Evolutionary conservation across 495 filamentous ascomycete species (phyloP).

Genomic region (Aspergillus funiculosus): DNA sequence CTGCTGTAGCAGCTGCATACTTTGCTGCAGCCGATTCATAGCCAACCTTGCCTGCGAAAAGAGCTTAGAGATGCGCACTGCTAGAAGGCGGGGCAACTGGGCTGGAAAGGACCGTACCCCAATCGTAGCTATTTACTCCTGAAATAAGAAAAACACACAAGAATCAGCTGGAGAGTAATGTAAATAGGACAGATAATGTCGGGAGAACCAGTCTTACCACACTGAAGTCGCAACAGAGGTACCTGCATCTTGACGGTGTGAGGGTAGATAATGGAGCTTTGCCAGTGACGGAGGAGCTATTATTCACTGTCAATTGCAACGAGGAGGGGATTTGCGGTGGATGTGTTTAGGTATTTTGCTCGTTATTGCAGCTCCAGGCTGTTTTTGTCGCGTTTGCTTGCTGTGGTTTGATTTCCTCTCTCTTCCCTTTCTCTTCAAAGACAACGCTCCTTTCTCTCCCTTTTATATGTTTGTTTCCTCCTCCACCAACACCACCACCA

Average conservation of each 20-base stretch:
- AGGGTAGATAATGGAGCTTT: not conserved
- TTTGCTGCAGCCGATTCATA: conserved; percentile 66
- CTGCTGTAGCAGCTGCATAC: conserved; percentile 71
- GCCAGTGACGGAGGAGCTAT: not conserved
- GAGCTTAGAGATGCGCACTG: conserved; percentile 11
- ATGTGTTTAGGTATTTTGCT: no score
- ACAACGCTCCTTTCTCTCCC: not conserved
- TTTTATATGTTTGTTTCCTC: conserved; percentile 5
- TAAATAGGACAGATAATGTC: not conserved
- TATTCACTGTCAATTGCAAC: conserved; percentile 3
- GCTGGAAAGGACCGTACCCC: conserved; percentile 53
- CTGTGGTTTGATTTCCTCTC: no score
- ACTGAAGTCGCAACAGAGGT: conserved; percentile 85
- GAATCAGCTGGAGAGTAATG: conserved; percentile 1
- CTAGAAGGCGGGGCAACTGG: conserved; percentile 21
- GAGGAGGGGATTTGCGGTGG: conserved; percentile 5
- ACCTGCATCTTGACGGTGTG: conserved; percentile 57
- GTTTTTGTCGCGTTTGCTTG: no score
- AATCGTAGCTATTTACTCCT: conserved; percentile 97
- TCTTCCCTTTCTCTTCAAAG: not conserved
- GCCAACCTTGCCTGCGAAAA: conserved; percentile 60
- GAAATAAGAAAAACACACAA: not conserved
- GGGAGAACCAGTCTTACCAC: conserved; percentile 59
- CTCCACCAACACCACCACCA: not conserved
- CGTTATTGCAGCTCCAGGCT: no score